Base-by-base conservation (phyloP, 164 flowering plant species). In the Tinospora cordifolia region DNA sequence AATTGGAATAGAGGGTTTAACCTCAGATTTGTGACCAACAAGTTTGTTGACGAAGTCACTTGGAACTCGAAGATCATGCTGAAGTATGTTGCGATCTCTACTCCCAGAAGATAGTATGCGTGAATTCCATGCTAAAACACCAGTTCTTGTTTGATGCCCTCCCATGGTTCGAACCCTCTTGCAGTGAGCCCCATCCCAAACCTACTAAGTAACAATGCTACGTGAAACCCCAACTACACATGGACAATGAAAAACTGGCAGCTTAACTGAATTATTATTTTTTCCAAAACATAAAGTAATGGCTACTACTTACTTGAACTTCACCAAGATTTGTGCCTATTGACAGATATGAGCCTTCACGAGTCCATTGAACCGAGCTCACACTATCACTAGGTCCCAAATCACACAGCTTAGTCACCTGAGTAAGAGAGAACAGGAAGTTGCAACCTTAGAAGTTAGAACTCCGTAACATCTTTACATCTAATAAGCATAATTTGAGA, bases 21-120 rank as follows among this genome's bases (percentile, higher is more conserved):
- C 98, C 93, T 95, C 98, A 38, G 99, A 92, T 78, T 95, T 95
- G 79, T 95, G 99, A 27, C 99, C 99, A 30, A 81, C 84, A 46
- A 92, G 88, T 80, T 91, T 91, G 85, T 90, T 82, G 47, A 95
- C 69, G 65, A 67, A 90, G 73, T 95, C 98, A 69, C 46, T 84
- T 6, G 90, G 66, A 21, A 91, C 94, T 27, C 99, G 93, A 72
- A 95, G 85, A 79, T 95, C 99, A 70, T 95, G 99, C 59, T 87
- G 90, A 71, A 95, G 94, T 63, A 95, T 92, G 77, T 83, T 88
- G 0, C 97, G 80, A 78, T 95, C 98, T 84, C 99, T 86, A 80
- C 99, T 90, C 39, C 99, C 99, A 47, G 99, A 95, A 64, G 99
- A 82, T 70, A 95, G 76, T 38, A 84, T 80, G 27, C 97, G 85